Percentiles rank a stretch among this genome's conserved stretches.
These are phyloP conservation scores for Paramecium caudatum DNA, from an alignment of 73 alveolate species.

Conservation along the genomic window DNA sequence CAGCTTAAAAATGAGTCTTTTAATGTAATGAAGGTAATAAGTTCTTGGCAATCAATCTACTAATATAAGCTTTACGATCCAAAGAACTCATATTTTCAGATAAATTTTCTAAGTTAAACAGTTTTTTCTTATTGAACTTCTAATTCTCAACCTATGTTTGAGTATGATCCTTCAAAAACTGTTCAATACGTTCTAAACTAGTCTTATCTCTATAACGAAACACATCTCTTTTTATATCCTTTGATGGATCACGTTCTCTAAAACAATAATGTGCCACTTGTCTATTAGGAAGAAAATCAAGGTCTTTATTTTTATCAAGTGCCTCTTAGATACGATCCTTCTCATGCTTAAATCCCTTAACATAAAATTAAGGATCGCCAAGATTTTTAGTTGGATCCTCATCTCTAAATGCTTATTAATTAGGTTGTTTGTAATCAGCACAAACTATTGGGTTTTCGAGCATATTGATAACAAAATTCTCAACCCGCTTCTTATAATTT, in stretches of 20 bases:
- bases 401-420: slow-evolving; percentile 55
- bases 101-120: slow-evolving; percentile 40
- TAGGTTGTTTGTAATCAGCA: slow-evolving; percentile 66
- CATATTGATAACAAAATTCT: slow-evolving; percentile 72
- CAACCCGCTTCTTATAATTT: slow-evolving; percentile 71
- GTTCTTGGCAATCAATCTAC: slow-evolving; percentile 71
- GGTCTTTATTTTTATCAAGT: slow-evolving; percentile 68
- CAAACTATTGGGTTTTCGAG: slow-evolving; percentile 71
- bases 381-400: slow-evolving; percentile 70
- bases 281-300: slow-evolving; percentile 72
- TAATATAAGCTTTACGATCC: slow-evolving; percentile 65
- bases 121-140: slow-evolving; percentile 65
- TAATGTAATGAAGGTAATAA: slow-evolving; percentile 75
- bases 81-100: slow-evolving; percentile 69
- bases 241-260: slow-evolving; percentile 70
- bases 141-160: slow-evolving; percentile 71
- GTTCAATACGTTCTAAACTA: slow-evolving; percentile 72
- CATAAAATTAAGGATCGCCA: slow-evolving; percentile 74
- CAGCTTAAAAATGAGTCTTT: slow-evolving; percentile 77
- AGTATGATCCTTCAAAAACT: slow-evolving; percentile 71
- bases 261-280: slow-evolving; percentile 70
- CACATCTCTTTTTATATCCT: slow-evolving; percentile 71
- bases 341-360: slow-evolving; percentile 76
- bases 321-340: slow-evolving; percentile 77
- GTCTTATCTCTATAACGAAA: slow-evolving; percentile 73